A percentile compares a stretch with the other conserved stretches of the same genome.
Evolutionary conservation across 192 early-diverging fungal genomes (phyloP).

Genomic region (Coemansia sp.): DNA sequence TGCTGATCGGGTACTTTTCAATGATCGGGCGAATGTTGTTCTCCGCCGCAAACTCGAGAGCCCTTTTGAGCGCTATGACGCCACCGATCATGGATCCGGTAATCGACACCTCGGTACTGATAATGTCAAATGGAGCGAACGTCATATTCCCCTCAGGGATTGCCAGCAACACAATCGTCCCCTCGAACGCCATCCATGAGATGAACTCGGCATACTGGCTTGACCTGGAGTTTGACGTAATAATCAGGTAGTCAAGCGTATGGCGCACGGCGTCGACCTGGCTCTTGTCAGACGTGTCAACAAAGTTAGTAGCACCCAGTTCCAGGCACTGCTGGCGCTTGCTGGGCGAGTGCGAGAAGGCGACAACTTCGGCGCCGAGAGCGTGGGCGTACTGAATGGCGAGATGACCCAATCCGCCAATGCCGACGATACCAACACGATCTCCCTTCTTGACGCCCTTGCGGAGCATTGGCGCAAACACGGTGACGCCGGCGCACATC

Average conservation of each 20-base stretch:
- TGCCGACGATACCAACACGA: slow-evolving; percentile 68
- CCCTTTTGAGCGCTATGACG: slow-evolving; percentile 57
- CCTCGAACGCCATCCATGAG: slow-evolving; percentile 45
- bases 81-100: slow-evolving; percentile 68
- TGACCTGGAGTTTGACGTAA: slow-evolving; percentile 31
- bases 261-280: slow-evolving; percentile 20
- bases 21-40: slow-evolving; percentile 66
- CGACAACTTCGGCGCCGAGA: slow-evolving; percentile 50
- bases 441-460: slow-evolving; percentile 60
- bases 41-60: slow-evolving; percentile 67
- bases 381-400: slow-evolving; percentile 64
- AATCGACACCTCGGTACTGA: slow-evolving; percentile 49
- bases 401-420: slow-evolving; percentile 77
- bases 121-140: slow-evolving; percentile 43
- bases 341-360: slow-evolving; percentile 56
- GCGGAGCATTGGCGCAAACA: slow-evolving; percentile 67
- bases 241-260: slow-evolving; percentile 44
- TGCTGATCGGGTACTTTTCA: slow-evolving; percentile 61
- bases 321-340: slow-evolving; percentile 58
- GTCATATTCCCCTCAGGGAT: slow-evolving; percentile 49
- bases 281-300: slow-evolving; percentile 28
- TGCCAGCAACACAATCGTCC: slow-evolving; percentile 55
- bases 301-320: slow-evolving; percentile 62
- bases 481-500: slow-evolving; percentile 80
- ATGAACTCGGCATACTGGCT: slow-evolving; percentile 41